These are phyloP conservation scores for Gonium pectorale DNA, from an alignment of 139 green algal species.

Conservation along the genomic window DNA sequence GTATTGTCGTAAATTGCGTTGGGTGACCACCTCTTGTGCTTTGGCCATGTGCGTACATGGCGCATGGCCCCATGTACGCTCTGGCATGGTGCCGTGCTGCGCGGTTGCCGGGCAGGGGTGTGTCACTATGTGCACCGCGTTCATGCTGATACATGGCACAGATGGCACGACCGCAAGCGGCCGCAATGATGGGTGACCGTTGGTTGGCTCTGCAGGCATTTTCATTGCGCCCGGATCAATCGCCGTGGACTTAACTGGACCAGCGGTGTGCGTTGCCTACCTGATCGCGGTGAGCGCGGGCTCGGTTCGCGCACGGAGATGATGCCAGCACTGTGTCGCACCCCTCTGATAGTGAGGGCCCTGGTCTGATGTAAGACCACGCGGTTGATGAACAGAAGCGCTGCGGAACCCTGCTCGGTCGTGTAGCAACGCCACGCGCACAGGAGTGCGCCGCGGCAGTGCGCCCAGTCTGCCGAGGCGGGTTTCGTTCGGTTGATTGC, in stretches of 20 bases:
- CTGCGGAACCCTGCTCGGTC: not conserved
- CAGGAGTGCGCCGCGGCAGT: not conserved
- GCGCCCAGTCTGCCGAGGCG: too few species aligned
- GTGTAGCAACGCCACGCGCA: not conserved
- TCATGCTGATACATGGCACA: too few species aligned
- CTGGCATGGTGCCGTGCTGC: too few species aligned
- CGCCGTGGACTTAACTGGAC: constrained; percentile 20
- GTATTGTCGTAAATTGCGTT: not conserved
- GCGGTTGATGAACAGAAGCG: not conserved
- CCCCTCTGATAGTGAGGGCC: too few species aligned
- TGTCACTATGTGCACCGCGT: too few species aligned
- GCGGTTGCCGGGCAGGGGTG: too few species aligned
- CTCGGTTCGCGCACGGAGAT: too few species aligned
- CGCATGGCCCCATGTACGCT: not conserved
- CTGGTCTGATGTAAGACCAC: too few species aligned
- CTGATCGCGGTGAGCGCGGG: constrained; percentile 40
- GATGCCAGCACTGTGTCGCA: too few species aligned
- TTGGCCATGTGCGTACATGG: not conserved
- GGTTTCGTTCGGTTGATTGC: too few species aligned
- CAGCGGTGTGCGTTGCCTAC: constrained; percentile 50
- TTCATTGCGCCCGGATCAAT: constrained; percentile 34
- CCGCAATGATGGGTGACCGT: too few species aligned
- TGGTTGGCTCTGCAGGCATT: constrained; percentile 28
- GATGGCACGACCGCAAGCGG: too few species aligned
- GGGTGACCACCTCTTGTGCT: not conserved